Evolutionary conservation across 2,329 filamentous ascomycete genomes (phyloP).

Genomic region (Apiospora aurea): DNA sequence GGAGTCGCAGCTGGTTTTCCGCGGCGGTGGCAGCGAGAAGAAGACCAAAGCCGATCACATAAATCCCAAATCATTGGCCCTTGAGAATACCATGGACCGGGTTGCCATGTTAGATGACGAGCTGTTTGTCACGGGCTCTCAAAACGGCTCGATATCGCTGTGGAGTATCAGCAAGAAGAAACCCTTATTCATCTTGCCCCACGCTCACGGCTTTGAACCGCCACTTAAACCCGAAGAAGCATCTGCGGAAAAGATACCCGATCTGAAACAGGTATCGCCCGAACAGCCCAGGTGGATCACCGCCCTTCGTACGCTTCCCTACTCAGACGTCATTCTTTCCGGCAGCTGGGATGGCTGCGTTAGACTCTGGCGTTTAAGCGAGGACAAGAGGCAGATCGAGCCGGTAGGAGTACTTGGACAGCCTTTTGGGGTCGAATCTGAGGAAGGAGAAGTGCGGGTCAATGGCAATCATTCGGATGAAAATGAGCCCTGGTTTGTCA

Average conservation of each 20-base stretch:
- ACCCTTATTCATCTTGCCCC: slow-evolving; percentile 78
- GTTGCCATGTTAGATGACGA: slow-evolving; percentile 89
- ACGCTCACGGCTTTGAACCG: slow-evolving; percentile 86
- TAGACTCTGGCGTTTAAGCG: slow-evolving; percentile 82
- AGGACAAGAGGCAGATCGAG: slow-evolving; percentile 83
- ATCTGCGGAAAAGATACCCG: slow-evolving; percentile 74
- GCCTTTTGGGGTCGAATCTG: slow-evolving; percentile 32
- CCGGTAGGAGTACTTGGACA: slow-evolving; percentile 71
- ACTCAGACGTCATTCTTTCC: slow-evolving; percentile 87
- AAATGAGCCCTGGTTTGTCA: slow-evolving; percentile 49
- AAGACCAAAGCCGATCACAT: slow-evolving; percentile 51
- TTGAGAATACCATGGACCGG: slow-evolving; percentile 88
- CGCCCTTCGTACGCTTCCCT: slow-evolving; percentile 83
- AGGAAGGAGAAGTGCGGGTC: slow-evolving; percentile 33
- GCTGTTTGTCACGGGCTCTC: slow-evolving; percentile 90
- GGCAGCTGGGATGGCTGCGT: slow-evolving; percentile 95
- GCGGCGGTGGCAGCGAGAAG: slow-evolving; percentile 70
- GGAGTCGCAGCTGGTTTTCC: slow-evolving; percentile 93
- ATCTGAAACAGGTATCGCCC: slow-evolving; percentile 64
- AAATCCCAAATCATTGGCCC: slow-evolving; percentile 61
- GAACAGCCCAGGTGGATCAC: slow-evolving; percentile 89
- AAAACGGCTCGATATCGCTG: slow-evolving; percentile 76
- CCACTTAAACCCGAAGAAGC: slow-evolving; percentile 71
- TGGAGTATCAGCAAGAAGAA: slow-evolving; percentile 94
- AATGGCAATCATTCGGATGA: slow-evolving; percentile 32